Base-by-base conservation (phyloP, 805 yeast species). In the Candida takata region DNA sequence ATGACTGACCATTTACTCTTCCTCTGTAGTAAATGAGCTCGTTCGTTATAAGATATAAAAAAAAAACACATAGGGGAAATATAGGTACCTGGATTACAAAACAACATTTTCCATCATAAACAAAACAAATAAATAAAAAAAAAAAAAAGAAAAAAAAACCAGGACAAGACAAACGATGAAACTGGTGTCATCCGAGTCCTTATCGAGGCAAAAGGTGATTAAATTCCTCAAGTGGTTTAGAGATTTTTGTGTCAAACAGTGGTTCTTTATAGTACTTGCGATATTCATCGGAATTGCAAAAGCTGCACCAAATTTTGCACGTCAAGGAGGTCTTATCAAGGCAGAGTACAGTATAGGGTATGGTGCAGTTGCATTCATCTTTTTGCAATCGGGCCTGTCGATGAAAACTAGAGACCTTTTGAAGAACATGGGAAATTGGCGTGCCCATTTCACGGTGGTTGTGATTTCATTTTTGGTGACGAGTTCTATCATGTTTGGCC, bases 291-390 rank as follows among this genome's bases (percentile, higher is more conserved):
- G 83, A 8, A 67, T 86, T 24, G 92, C 95, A 0, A 71, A 79
- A 46, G 74, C 76, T 51, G 84, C 76, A 42, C 95, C 96, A 1
- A 69, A 77, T 37, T 85, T 87, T 58, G 95, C 95, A 1, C 70
- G 85, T 38, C 83, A 77, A 45, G 90, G 85, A 12, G 96, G 95
- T 3, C 64, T 77, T 12, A 74, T 86, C 25, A 65, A 70, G 42
- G 88, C 79, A 5, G 76, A 86, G 54, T 85, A 84, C 54, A 64
- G 84, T 29, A 83, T 87, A 24, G 81, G 80, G 10, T 87, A 86
- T 53, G 85, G 87, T 24, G 94, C 94, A 0, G 95, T 86, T 13
- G 95, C 94, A 0, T 61, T 84, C 30, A 87, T 87, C 40, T 86
- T 87, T 61, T 62, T 87, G 28, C 77, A 84, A 24, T 79, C 87